A percentile compares a stretch with the other conserved stretches of the same genome.
phyloP scores from a whole-genome alignment of 1,139 yeast species.

The Groenewaldozyma sp. region DNA sequence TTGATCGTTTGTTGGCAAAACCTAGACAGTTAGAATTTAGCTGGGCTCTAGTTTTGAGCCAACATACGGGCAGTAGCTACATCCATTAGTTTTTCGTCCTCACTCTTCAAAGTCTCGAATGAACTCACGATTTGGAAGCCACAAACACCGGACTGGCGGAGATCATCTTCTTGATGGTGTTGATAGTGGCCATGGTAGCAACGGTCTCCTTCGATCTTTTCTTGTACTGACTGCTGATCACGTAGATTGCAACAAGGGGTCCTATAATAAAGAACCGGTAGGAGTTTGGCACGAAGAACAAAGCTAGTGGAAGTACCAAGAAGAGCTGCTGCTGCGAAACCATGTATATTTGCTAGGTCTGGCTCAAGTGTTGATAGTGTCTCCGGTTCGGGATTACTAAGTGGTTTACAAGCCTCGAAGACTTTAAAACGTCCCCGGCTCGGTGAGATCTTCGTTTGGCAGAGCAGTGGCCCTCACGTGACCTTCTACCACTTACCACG shows the following conservation, averaged over 20 bases:
- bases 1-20: conserved; percentile 5
- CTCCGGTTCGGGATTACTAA: too few relatives aligned
- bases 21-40: not conserved
- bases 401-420: too few relatives aligned
- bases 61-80: not conserved
- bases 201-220: not conserved
- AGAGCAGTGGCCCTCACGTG: too few relatives aligned
- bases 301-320: not conserved
- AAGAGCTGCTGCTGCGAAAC: too few relatives aligned
- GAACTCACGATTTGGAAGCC: conserved; percentile 54
- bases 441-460: too few relatives aligned
- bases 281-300: not conserved
- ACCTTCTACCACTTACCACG: too few relatives aligned
- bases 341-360: too few relatives aligned
- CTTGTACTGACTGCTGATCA: not conserved
- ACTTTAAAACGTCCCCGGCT: too few relatives aligned
- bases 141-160: conserved; percentile 56
- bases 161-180: conserved; percentile 41
- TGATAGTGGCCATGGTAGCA: not conserved
- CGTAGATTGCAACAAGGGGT: not conserved
- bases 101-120: not conserved
- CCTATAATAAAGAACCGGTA: not conserved
- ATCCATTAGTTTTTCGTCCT: not conserved
- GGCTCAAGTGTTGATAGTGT: too few relatives aligned
- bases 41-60: not conserved